These are phyloP conservation scores for Solanum lycopersicoides DNA, from an alignment of 257 asterid genomes.

Conservation along the genomic window DNA sequence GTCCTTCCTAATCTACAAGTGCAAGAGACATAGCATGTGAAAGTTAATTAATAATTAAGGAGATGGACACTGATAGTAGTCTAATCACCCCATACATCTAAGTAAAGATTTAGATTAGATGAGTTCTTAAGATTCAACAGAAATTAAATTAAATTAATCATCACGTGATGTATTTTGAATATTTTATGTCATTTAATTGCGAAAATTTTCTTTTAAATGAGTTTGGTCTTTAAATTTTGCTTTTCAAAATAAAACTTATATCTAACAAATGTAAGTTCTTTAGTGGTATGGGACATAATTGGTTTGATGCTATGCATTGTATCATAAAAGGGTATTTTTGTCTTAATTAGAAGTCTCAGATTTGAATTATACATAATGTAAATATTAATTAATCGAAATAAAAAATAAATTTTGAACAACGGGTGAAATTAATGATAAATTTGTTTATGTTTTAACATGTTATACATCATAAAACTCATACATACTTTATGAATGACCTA, in stretches of 20 bases:
- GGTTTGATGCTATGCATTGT: background rate
- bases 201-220: background rate
- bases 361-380: background rate
- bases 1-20: background rate
- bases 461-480: background rate
- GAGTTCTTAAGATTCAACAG: background rate
- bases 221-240: background rate
- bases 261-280: background rate
- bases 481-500: background rate
- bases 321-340: too few species aligned
- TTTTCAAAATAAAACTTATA: background rate
- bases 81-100: background rate
- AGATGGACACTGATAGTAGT: background rate
- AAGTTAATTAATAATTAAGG: background rate
- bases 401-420: background rate
- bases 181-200: background rate
- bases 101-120: background rate
- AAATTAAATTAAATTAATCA: background rate
- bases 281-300: background rate
- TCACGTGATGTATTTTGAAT: background rate
- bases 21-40: background rate
- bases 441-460: background rate
- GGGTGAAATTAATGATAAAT: background rate
- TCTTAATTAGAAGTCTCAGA: background rate
- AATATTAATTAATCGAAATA: background rate